phyloP scores from a whole-genome alignment of 441 rosid species.

The Aleurites moluccanus region DNA sequence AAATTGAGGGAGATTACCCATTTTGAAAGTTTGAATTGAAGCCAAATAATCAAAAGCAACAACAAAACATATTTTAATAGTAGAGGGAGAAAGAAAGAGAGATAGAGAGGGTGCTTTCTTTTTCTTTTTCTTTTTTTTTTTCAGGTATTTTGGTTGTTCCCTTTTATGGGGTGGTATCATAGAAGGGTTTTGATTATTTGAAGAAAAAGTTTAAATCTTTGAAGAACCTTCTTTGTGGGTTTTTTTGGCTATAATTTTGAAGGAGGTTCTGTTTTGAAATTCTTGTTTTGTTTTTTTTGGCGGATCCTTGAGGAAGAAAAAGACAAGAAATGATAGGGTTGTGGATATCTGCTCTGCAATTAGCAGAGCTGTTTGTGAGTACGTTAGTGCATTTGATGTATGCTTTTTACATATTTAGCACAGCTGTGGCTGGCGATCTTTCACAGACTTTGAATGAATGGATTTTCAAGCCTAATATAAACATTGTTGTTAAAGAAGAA shows the following conservation, averaged over 20 bases:
- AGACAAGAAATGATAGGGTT: slow-evolving; percentile 51
- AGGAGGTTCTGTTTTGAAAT: slow-evolving; percentile 18
- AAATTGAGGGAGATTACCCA: slow-evolving; percentile 35
- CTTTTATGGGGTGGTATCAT: no score
- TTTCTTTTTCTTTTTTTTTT: not conserved
- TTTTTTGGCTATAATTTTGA: not conserved
- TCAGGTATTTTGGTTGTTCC: not conserved
- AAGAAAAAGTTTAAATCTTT: not conserved
- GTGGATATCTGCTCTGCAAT: slow-evolving; percentile 62
- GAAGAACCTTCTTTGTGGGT: slow-evolving; percentile 3
- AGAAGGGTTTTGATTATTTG: slow-evolving; percentile 9
- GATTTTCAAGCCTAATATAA: slow-evolving; percentile 54
- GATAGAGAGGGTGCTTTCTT: not conserved
- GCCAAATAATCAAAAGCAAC: not conserved
- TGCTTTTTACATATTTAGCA: slow-evolving; percentile 79
- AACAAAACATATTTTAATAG: slow-evolving; percentile 1
- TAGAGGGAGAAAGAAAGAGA: not conserved
- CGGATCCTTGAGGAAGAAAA: not conserved
- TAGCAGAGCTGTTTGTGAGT: slow-evolving; percentile 79
- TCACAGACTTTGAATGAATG: slow-evolving; percentile 51
- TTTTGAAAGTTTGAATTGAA: slow-evolving; percentile 23
- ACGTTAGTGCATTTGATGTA: slow-evolving; percentile 70
- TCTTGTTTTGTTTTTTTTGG: not conserved
- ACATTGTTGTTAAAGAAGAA: slow-evolving; percentile 40
- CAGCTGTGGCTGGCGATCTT: slow-evolving; percentile 89